Percentiles rank a stretch among this genome's conserved stretches.
phyloP scores from a whole-genome alignment of 2,329 filamentous ascomycete species.

The Xenoacremonium recifei region DNA sequence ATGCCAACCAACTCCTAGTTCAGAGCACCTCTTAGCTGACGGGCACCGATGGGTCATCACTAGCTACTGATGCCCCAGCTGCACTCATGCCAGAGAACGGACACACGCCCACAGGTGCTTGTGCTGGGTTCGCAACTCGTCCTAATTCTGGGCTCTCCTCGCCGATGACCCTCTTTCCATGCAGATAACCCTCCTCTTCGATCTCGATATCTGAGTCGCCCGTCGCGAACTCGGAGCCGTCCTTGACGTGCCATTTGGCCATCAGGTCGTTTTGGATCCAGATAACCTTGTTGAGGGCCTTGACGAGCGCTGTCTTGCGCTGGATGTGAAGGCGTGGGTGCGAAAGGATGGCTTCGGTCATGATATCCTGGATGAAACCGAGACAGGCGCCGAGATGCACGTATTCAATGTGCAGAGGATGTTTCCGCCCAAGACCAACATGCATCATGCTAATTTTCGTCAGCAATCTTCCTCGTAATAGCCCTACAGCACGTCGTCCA shows the following conservation, averaged over 20 bases:
- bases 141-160: background rate
- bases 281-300: constrained; percentile 76
- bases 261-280: constrained; percentile 89
- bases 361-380: constrained; percentile 73
- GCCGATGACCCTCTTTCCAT: constrained; percentile 61
- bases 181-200: constrained; percentile 63
- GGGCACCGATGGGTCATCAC: constrained; percentile 1
- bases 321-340: constrained; percentile 65
- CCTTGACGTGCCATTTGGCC: constrained; percentile 75
- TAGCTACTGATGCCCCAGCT: constrained; percentile 10
- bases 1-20: too few relatives aligned
- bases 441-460: constrained; percentile 65
- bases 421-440: constrained; percentile 68
- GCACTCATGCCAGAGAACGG: constrained; percentile 25
- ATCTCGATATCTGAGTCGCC: constrained; percentile 47
- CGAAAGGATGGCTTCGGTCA: constrained; percentile 73
- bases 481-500: background rate
- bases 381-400: constrained; percentile 73
- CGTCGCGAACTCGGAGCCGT: constrained; percentile 59
- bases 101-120: constrained; percentile 18
- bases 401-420: constrained; percentile 77
- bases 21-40: too few relatives aligned
- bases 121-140: constrained; percentile 13
- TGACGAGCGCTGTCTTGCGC: constrained; percentile 71
- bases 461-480: background rate